phyloP scores from a whole-genome alignment of 2,329 filamentous ascomycete genomes.

The Aschersonia sp. region DNA sequence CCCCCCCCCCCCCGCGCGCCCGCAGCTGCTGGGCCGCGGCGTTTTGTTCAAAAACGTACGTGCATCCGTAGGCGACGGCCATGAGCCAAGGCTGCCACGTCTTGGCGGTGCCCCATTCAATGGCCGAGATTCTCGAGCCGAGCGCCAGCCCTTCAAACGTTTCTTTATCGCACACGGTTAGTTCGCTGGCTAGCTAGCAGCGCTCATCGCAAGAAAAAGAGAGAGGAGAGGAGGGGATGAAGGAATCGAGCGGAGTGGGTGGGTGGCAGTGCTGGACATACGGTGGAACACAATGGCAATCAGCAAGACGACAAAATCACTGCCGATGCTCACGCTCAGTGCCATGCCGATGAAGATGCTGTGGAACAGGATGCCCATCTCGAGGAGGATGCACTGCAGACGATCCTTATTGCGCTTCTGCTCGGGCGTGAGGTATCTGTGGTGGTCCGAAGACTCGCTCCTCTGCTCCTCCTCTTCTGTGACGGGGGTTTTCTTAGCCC shows the following conservation, averaged over 20 bases:
- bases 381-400: slow-evolving; percentile 62
- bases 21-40: not conserved
- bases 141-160: slow-evolving; percentile 44
- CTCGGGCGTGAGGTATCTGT: slow-evolving; percentile 24
- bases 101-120: slow-evolving; percentile 23
- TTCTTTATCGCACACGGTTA: slow-evolving; percentile 9
- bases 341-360: slow-evolving; percentile 78
- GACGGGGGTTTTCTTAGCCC: not conserved
- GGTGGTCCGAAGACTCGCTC: not conserved
- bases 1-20: too few relatives aligned
- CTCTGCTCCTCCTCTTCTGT: not conserved
- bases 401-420: slow-evolving; percentile 49
- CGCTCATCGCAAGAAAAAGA: too few relatives aligned
- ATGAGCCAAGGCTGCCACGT: slow-evolving; percentile 39
- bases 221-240: not conserved
- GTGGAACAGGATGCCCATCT: slow-evolving; percentile 51
- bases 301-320: slow-evolving; percentile 63
- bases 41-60: slow-evolving; percentile 5
- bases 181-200: too few relatives aligned
- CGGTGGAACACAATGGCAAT: slow-evolving; percentile 66
- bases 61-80: slow-evolving; percentile 41
- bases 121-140: slow-evolving; percentile 46
- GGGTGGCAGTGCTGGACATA: not conserved
- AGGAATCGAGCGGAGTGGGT: not conserved
- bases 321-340: slow-evolving; percentile 61